These are phyloP conservation scores for Metschnikowia continentalis DNA, from an alignment of 805 yeast species.

Conservation along the genomic window DNA sequence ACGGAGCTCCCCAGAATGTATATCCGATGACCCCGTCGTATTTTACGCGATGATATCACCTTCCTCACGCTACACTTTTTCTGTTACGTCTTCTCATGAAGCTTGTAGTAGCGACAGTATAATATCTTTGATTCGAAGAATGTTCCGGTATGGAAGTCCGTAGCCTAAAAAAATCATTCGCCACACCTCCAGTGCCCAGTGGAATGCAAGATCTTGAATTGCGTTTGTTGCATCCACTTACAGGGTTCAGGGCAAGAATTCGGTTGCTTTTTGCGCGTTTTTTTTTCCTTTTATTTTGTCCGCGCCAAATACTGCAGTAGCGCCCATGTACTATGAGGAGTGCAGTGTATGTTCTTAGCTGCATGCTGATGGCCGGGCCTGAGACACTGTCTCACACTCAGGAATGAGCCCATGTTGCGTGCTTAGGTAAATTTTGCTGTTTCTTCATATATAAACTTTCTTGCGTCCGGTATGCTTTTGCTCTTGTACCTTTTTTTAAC, in stretches of 20 bases:
- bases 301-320: neutral
- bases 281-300: neutral
- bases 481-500: neutral
- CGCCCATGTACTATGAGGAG: neutral
- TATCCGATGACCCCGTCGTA: no score
- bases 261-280: neutral
- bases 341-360: neutral
- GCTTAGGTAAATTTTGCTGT: neutral
- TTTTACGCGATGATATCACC: no score
- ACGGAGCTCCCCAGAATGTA: no score
- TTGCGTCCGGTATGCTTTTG: neutral
- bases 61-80: no score
- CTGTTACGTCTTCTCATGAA: no score
- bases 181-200: neutral
- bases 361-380: neutral
- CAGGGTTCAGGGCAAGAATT: neutral
- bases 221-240: conserved; percentile 1
- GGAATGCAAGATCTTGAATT: neutral
- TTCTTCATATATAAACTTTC: neutral
- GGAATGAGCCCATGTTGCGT: neutral
- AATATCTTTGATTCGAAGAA: no score
- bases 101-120: no score
- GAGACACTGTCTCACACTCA: conserved; percentile 3
- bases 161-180: neutral
- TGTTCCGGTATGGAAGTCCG: neutral